These are phyloP conservation scores for Coemansia pectinata DNA, from an alignment of 192 early-diverging fungal species.

Conservation along the genomic window DNA sequence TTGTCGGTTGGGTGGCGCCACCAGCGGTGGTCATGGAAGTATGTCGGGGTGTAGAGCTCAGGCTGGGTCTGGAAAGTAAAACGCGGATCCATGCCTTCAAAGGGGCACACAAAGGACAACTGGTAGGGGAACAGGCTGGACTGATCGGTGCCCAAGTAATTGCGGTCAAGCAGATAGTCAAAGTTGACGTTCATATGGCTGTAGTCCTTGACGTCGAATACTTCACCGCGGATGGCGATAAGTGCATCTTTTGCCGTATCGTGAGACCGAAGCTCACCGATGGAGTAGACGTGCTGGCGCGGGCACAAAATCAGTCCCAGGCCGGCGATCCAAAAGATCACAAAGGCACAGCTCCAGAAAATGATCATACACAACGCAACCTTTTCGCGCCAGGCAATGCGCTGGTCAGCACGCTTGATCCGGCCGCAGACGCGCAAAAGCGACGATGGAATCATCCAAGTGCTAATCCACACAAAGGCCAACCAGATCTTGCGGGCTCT, in stretches of 20 bases:
- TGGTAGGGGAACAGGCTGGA: slow-evolving; percentile 71
- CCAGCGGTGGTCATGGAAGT: slow-evolving; percentile 73
- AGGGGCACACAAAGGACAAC: slow-evolving; percentile 60
- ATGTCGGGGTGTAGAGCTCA: slow-evolving; percentile 59
- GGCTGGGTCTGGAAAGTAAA: slow-evolving; percentile 57
- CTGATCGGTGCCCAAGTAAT: slow-evolving; percentile 68
- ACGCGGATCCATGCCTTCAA: slow-evolving; percentile 55
- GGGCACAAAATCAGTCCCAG: slow-evolving; percentile 78
- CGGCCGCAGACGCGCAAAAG: slow-evolving; percentile 70
- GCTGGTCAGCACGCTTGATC: slow-evolving; percentile 78
- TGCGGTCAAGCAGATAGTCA: slow-evolving; percentile 50
- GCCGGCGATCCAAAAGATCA: slow-evolving; percentile 84
- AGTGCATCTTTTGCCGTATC: slow-evolving; percentile 60
- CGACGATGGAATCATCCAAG: slow-evolving; percentile 69
- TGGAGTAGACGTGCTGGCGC: slow-evolving; percentile 70
- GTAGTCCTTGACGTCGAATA: slow-evolving; percentile 76
- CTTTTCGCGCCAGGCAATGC: slow-evolving; percentile 97
- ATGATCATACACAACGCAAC: slow-evolving; percentile 88
- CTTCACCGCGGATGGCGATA: slow-evolving; percentile 74
- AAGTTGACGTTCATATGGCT: slow-evolving; percentile 55
- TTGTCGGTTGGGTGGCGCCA: slow-evolving; percentile 59
- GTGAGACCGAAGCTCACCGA: slow-evolving; percentile 62
- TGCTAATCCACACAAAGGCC: slow-evolving; percentile 45
- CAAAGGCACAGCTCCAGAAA: slow-evolving; percentile 69
- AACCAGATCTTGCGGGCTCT: slow-evolving; percentile 53